Conservation (phyloP, 2,329 filamentous ascomycete genomes). For the Septoria petroselini region DNA sequence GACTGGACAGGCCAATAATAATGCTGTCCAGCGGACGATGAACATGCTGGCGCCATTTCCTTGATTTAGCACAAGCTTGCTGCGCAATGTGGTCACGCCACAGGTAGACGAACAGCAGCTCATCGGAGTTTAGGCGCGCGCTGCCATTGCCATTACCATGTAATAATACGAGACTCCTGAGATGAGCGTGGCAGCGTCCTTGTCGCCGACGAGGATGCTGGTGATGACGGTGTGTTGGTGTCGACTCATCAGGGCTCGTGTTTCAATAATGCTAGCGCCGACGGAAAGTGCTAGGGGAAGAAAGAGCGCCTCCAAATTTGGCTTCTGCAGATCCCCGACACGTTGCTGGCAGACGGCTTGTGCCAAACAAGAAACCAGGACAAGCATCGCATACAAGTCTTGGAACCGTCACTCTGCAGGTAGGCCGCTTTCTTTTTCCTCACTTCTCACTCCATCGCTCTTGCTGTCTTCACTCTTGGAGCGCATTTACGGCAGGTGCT, state of each 20-base stretch:
- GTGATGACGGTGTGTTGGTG: neutral
- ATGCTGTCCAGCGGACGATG: neutral
- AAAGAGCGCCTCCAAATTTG: neutral
- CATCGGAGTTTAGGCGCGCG: too few relatives aligned
- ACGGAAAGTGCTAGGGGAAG: too few relatives aligned
- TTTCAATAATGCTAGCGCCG: too few relatives aligned
- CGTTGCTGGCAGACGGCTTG: constrained; percentile 7
- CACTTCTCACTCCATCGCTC: neutral
- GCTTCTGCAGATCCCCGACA: constrained; percentile 10
- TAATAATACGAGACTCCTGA: too few relatives aligned
- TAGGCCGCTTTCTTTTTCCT: neutral
- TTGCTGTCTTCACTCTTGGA: neutral
- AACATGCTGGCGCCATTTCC: constrained; percentile 7
- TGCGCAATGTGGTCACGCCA: constrained; percentile 12
- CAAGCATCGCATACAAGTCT: neutral
- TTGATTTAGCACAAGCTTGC: neutral
- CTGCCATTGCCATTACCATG: too few relatives aligned
- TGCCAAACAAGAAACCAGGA: constrained; percentile 11
- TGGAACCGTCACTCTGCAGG: constrained; percentile 9
- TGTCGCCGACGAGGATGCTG: too few relatives aligned
- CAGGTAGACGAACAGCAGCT: neutral
- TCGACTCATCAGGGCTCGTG: too few relatives aligned
- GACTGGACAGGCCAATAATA: neutral
- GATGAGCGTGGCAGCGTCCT: too few relatives aligned
- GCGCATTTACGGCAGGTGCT: too few relatives aligned